Percentiles rank a stretch among this genome's conserved stretches.
Evolutionary conservation across 2,329 filamentous ascomycete genomes (phyloP).

Genomic region (Amesomyces nigricolor): DNA sequence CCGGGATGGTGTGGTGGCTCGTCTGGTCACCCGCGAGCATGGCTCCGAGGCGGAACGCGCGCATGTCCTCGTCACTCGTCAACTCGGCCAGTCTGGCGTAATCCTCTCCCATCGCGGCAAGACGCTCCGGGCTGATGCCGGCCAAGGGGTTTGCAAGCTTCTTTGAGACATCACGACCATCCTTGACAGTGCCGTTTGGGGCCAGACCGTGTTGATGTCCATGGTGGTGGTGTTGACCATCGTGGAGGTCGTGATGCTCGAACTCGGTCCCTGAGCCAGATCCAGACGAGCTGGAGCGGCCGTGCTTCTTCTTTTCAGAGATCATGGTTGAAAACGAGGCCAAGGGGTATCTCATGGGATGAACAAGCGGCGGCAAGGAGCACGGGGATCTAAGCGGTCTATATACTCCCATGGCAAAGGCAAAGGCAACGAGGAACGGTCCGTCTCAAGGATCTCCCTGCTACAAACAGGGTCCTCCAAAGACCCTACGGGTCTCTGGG

Average conservation of each 20-base stretch:
- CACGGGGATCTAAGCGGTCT: not conserved
- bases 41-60: conserved; percentile 55
- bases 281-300: conserved; percentile 14
- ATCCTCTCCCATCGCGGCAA: conserved; percentile 50
- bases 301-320: conserved; percentile 14
- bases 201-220: conserved; percentile 1
- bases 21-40: conserved; percentile 50
- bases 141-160: conserved; percentile 39
- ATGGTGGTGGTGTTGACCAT: not conserved
- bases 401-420: too few relatives aligned
- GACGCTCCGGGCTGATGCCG: conserved; percentile 38
- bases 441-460: too few relatives aligned
- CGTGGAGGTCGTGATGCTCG: conserved; percentile 14
- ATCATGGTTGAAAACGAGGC: not conserved
- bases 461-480: too few relatives aligned
- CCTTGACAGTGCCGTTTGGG: conserved; percentile 26
- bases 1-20: conserved; percentile 44
- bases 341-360: not conserved
- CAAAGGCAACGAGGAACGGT: too few relatives aligned
- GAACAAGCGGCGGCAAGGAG: not conserved
- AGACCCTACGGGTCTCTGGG: too few relatives aligned
- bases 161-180: conserved; percentile 33
- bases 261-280: conserved; percentile 10
- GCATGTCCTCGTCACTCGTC: conserved; percentile 49
- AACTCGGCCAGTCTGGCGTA: conserved; percentile 54